These are phyloP conservation scores for Bruguiera sexangula DNA, from an alignment of 345 rosid species.

Conservation along the genomic window DNA sequence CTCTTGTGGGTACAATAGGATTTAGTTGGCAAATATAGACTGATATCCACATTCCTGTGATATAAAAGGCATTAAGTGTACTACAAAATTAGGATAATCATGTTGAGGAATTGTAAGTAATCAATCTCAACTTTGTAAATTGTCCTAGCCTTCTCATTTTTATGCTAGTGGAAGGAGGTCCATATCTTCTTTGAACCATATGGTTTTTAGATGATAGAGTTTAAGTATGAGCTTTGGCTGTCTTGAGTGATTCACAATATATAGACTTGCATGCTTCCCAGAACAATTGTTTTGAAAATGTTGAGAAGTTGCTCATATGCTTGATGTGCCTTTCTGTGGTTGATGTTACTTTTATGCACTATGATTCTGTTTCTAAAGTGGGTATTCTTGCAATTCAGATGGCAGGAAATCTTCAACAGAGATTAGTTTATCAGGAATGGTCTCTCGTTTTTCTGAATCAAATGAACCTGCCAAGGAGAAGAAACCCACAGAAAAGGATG, in stretches of 20 bases:
- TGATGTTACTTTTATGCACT: slow-evolving; percentile 1
- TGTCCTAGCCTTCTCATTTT: background rate
- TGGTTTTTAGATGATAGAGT: background rate
- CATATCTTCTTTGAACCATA: background rate
- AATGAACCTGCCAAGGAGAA: slow-evolving; percentile 18
- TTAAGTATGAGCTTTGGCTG: background rate
- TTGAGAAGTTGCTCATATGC: background rate
- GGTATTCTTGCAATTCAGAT: slow-evolving; percentile 31
- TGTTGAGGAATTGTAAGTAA: too few relatives aligned
- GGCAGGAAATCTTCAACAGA: slow-evolving; percentile 31
- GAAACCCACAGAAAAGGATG: slow-evolving; percentile 27
- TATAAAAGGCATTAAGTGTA: too few relatives aligned
- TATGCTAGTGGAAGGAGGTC: background rate
- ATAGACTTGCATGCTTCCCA: background rate
- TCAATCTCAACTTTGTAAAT: background rate
- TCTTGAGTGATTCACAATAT: background rate
- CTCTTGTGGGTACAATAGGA: too few relatives aligned
- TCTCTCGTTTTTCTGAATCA: slow-evolving; percentile 25
- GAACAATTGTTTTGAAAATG: background rate
- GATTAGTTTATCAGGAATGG: slow-evolving; percentile 13
- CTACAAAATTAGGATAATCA: too few relatives aligned
- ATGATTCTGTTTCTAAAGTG: slow-evolving; percentile 21
- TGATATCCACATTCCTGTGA: too few relatives aligned
- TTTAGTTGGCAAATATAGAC: too few relatives aligned
- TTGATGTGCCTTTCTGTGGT: slow-evolving; percentile 7